Conservation (phyloP, 2,329 filamentous ascomycete species). For the Leptosphaerulina australis region DNA sequence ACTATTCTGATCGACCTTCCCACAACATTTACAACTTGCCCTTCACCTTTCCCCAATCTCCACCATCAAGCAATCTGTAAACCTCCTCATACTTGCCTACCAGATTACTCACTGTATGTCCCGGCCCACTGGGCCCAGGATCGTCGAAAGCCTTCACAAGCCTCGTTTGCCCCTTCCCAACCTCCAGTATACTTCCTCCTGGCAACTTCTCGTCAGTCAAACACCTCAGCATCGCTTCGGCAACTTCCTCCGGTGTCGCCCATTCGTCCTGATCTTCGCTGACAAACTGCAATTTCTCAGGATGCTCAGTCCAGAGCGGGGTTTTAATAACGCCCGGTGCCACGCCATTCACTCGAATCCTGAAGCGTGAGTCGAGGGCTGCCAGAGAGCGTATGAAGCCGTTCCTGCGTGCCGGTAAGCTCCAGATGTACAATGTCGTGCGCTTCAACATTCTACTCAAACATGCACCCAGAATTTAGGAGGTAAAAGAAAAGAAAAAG, state of each 20-base stretch:
- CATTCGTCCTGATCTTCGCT: constrained; percentile 58
- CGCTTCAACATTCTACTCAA: too few relatives aligned
- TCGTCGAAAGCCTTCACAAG: constrained; percentile 59
- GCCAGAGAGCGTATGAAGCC: constrained; percentile 59
- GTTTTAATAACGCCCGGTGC: constrained; percentile 67
- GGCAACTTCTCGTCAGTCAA: constrained; percentile 57
- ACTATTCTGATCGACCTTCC: too few relatives aligned
- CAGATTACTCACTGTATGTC: constrained; percentile 55
- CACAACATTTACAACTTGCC: constrained; percentile 1
- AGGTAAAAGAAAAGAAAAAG: too few relatives aligned
- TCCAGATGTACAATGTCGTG: too few relatives aligned
- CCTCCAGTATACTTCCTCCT: constrained; percentile 60
- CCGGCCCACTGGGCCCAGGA: constrained; percentile 58
- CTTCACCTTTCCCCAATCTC: constrained; percentile 55
- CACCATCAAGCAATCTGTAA: constrained; percentile 54
- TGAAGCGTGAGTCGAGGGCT: constrained; percentile 55
- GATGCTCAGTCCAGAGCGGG: constrained; percentile 66
- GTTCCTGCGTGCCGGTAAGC: too few relatives aligned
- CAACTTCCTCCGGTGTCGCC: constrained; percentile 67
- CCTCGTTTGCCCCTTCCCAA: constrained; percentile 59
- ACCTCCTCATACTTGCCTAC: constrained; percentile 55
- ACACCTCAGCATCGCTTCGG: constrained; percentile 62
- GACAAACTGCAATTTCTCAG: constrained; percentile 63
- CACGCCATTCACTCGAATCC: constrained; percentile 65
- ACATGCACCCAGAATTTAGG: too few relatives aligned